phyloP scores from a whole-genome alignment of 2,329 filamentous ascomycete species.

The Diaporthe australafricana region DNA sequence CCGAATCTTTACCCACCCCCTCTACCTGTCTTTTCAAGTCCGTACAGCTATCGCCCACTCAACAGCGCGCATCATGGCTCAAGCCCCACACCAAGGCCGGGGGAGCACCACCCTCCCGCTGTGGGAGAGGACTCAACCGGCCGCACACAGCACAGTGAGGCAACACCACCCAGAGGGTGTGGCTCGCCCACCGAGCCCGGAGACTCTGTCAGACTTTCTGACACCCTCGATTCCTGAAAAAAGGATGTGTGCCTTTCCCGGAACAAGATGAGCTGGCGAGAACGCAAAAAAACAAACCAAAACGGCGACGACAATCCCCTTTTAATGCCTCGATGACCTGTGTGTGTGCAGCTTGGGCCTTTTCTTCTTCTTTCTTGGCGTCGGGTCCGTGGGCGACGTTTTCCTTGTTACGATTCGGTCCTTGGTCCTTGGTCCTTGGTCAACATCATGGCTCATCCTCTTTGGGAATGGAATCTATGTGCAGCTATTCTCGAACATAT shows the following conservation, averaged over 20 bases:
- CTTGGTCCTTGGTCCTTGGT: constrained; percentile 10
- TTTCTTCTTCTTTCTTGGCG: constrained; percentile 2
- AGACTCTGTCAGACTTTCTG: not conserved
- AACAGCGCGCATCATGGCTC: not conserved
- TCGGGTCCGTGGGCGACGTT: not conserved
- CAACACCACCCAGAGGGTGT: not conserved
- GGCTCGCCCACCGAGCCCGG: too few species aligned
- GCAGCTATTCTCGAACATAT: constrained; percentile 15
- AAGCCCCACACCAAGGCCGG: too few species aligned
- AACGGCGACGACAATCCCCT: not conserved
- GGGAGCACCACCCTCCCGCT: not conserved
- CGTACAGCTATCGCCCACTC: not conserved
- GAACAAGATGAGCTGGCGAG: not conserved
- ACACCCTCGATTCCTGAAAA: not conserved
- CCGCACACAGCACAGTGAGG: not conserved
- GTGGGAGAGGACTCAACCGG: not conserved
- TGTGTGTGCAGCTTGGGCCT: not conserved
- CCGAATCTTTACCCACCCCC: not conserved
- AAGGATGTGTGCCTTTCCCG: not conserved
- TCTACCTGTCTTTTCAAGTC: constrained; percentile 13
- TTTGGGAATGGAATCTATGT: constrained; percentile 16
- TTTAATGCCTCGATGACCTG: constrained; percentile 13
- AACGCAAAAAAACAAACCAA: not conserved
- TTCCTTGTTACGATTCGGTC: constrained; percentile 19
- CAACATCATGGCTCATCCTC: constrained; percentile 17